Evolutionary conservation across 129 eudicot species (phyloP).

Genomic region (Deinandra increscens): DNA sequence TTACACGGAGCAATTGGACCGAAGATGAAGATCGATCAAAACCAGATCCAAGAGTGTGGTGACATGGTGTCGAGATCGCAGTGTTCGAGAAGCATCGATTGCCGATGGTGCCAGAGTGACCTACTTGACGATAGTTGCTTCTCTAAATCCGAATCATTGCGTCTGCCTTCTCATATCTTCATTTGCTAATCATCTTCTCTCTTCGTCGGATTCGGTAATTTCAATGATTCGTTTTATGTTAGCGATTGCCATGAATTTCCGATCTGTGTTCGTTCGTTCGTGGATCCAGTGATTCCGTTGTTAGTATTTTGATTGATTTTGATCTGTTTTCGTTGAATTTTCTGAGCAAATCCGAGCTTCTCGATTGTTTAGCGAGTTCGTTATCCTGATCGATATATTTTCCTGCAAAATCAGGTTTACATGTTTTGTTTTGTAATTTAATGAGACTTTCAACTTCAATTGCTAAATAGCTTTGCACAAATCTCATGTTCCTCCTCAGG

Average conservation of each 20-base stretch:
- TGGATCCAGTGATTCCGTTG: not conserved
- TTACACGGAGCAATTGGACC: not conserved
- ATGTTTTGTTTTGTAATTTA: not conserved
- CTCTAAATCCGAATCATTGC: constrained; percentile 52
- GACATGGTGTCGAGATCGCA: constrained; percentile 43
- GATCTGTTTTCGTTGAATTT: not conserved
- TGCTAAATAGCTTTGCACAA: not conserved
- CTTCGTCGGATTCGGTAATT: not conserved
- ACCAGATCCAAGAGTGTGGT: constrained; percentile 38
- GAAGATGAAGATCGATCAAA: constrained; percentile 19
- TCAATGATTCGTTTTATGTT: not conserved
- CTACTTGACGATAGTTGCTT: constrained; percentile 63
- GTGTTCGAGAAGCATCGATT: constrained; percentile 37
- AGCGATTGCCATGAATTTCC: not conserved
- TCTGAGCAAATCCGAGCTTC: not conserved
- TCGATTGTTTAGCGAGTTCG: too few species aligned
- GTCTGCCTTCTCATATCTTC: constrained; percentile 70
- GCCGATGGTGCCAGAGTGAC: constrained; percentile 71
- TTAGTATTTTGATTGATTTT: not conserved
- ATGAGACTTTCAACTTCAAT: not conserved
- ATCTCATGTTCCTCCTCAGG: not conserved
- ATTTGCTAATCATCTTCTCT: constrained; percentile 28
- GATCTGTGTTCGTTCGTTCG: not conserved
- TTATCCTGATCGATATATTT: too few species aligned
- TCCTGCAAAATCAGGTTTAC: too few species aligned